Conservation (phyloP, 2,329 filamentous ascomycete species). For the Fusarium longipes region DNA sequence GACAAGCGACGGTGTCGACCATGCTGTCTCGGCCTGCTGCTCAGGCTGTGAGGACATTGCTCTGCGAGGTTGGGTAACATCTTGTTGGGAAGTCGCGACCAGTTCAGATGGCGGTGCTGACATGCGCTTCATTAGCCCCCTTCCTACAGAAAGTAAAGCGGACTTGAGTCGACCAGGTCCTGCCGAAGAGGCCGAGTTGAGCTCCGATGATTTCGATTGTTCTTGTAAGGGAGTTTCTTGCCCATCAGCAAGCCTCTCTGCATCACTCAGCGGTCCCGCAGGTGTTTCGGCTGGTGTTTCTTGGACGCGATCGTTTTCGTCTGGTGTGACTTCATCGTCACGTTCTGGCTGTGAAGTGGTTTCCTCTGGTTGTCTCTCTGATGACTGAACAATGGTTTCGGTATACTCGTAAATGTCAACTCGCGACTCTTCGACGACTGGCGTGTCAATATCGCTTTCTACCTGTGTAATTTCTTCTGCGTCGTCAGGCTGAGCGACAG, state of each 20-base stretch:
- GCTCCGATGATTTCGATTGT: neutral
- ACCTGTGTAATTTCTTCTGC: neutral
- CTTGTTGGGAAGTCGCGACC: neutral
- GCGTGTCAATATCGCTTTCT: neutral
- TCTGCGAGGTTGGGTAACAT: conserved; percentile 4
- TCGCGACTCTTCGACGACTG: conserved; percentile 4
- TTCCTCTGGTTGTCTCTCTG: conserved; percentile 25
- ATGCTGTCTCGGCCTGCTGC: conserved; percentile 9
- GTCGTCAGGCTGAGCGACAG: neutral
- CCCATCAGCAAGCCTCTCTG: neutral
- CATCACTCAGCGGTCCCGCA: neutral
- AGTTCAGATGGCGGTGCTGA: conserved; percentile 29
- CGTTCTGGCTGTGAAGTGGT: neutral
- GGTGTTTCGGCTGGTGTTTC: conserved; percentile 32
- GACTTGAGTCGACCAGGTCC: neutral
- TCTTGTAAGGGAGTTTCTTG: conserved; percentile 12
- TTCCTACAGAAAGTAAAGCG: conserved; percentile 25
- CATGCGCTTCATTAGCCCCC: conserved; percentile 29
- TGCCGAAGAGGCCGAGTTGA: conserved; percentile 5
- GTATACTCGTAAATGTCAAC: conserved; percentile 26
- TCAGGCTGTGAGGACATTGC: conserved; percentile 8
- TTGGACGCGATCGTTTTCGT: conserved; percentile 23
- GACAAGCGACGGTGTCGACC: conserved; percentile 30
- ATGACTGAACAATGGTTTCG: conserved; percentile 36
- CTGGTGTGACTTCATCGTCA: neutral